Evolutionary conservation across 2,329 filamentous ascomycete species (phyloP).

Genomic region (Trichoderma hamatum): DNA sequence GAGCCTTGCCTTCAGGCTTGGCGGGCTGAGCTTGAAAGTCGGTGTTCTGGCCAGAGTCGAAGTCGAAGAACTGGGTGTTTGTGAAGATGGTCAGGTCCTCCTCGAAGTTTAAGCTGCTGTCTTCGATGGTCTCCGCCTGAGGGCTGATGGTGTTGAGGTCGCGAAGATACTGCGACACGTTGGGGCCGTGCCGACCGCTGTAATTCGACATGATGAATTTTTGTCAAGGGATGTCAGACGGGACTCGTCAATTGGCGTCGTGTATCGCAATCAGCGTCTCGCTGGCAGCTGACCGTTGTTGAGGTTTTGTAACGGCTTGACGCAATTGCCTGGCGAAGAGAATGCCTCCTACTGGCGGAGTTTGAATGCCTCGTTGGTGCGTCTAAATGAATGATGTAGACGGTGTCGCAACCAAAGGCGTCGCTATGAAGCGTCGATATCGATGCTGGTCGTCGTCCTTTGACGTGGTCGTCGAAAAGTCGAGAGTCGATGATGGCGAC

Average conservation of each 20-base stretch:
- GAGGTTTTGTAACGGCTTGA: background rate
- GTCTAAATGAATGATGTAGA: background rate
- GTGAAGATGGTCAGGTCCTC: slow-evolving; percentile 79
- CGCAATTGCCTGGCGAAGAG: background rate
- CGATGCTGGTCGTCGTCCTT: background rate
- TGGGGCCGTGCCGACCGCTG: slow-evolving; percentile 76
- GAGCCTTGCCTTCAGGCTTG: slow-evolving; percentile 47
- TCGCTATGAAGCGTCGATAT: background rate
- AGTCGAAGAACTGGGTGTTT: slow-evolving; percentile 81
- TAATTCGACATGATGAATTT: slow-evolving; percentile 66
- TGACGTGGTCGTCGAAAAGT: background rate
- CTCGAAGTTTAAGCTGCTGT: slow-evolving; percentile 55
- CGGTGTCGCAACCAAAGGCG: background rate
- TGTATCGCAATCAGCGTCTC: background rate
- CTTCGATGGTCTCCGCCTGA: slow-evolving; percentile 54
- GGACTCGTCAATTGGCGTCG: background rate
- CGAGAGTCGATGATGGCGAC: slow-evolving; percentile 4
- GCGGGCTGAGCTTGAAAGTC: slow-evolving; percentile 56
- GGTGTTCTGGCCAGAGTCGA: slow-evolving; percentile 66
- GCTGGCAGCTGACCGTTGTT: background rate
- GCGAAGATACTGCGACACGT: slow-evolving; percentile 87
- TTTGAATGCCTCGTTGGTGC: background rate
- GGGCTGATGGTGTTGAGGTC: slow-evolving; percentile 78
- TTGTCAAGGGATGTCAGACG: background rate
- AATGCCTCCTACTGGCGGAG: background rate